Evolutionary conservation across 2,329 filamentous ascomycete species (phyloP).

Genomic region (Aspergillus sp.): DNA sequence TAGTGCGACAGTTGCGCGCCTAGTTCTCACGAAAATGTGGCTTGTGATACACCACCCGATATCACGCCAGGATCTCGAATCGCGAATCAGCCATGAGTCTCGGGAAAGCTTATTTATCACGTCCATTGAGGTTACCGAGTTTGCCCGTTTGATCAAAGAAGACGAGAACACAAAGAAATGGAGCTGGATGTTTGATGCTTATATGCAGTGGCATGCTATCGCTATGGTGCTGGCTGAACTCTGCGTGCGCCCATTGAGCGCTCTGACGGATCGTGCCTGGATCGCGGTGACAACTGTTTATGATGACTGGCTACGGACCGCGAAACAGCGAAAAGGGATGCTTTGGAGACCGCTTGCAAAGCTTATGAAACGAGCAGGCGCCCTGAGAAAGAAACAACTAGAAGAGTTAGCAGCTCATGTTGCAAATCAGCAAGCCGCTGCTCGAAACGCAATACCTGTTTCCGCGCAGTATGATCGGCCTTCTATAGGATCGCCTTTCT

Average conservation of each 20-base stretch:
- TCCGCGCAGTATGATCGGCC: constrained; percentile 5
- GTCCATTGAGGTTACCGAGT: constrained; percentile 73
- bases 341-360: constrained; percentile 64
- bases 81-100: constrained; percentile 58
- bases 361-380: constrained; percentile 59
- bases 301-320: constrained; percentile 33
- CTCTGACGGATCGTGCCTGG: constrained; percentile 62
- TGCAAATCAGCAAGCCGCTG: constrained; percentile 13
- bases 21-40: constrained; percentile 77
- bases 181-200: constrained; percentile 65
- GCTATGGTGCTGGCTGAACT: constrained; percentile 55
- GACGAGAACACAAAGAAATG: constrained; percentile 63
- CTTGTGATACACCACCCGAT: constrained; percentile 74
- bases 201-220: constrained; percentile 63
- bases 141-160: constrained; percentile 64
- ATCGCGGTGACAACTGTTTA: constrained; percentile 52
- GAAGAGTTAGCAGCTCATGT: constrained; percentile 26
- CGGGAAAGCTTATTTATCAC: constrained; percentile 70
- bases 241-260: constrained; percentile 56
- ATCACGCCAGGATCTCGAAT: constrained; percentile 56
- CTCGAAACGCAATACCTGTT: background rate
- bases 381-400: constrained; percentile 52
- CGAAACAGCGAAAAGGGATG: constrained; percentile 52
- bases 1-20: constrained; percentile 64
- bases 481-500: constrained; percentile 13